phyloP scores from a whole-genome alignment of 345 rosid species.

The thale cress (Arabidopsis thaliana) region TAIR10.1 NC_003076.8:5611001-5611500 shows the following conservation, averaged over 20 bases:
- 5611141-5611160: constrained; percentile 3
- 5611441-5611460: constrained; percentile 98
- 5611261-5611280: background rate
- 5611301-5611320: background rate
- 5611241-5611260: background rate
- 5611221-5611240: constrained; percentile 4
- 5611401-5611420: constrained; percentile 98
- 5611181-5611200: constrained; percentile 2
- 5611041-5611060: constrained; percentile 55
- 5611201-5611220: constrained; percentile 19
- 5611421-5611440: constrained; percentile 98
- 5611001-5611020: background rate
- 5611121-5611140: constrained; percentile 20
- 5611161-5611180: background rate
- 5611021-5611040: constrained; percentile 13
- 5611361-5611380: background rate
- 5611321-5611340: constrained; percentile 6
- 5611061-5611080: constrained; percentile 90
- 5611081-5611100: constrained; percentile 89
- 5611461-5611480: constrained; percentile 97
- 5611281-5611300: background rate
- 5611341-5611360: background rate
- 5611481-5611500: constrained; percentile 69
- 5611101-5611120: constrained; percentile 81
- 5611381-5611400: constrained; percentile 66